These are phyloP conservation scores for Heterobasidion annosum DNA, from an alignment of 1,284 basidiomycete genomes.

Conservation along the genomic window DNA sequence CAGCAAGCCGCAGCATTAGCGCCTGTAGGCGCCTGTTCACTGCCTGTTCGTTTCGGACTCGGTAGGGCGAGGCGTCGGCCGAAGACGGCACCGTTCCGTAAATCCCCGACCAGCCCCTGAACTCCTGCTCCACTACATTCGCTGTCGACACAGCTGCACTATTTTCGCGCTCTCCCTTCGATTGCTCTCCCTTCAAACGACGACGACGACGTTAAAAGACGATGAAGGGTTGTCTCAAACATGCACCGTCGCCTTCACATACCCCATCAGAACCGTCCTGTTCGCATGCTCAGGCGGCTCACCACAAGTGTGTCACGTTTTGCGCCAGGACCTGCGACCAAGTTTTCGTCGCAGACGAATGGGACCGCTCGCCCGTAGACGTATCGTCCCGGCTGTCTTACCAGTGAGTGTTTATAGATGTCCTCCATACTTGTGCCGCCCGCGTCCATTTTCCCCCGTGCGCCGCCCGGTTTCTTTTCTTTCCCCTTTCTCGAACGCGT, in stretches of 20 bases:
- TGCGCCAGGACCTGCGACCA: constrained; percentile 14
- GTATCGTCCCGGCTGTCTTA: constrained; percentile 18
- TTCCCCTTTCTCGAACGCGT: not conserved
- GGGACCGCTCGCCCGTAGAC: constrained; percentile 19
- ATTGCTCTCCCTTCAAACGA: too few relatives aligned
- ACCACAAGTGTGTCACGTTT: constrained; percentile 17
- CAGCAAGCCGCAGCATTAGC: too few relatives aligned
- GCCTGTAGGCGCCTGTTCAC: too few relatives aligned
- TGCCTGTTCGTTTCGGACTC: too few relatives aligned
- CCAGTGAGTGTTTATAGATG: constrained; percentile 11
- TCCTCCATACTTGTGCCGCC: constrained; percentile 1
- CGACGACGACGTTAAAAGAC: not conserved
- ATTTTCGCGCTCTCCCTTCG: too few relatives aligned
- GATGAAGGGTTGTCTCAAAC: not conserved
- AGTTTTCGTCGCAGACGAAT: constrained; percentile 19
- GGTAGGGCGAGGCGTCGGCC: too few relatives aligned
- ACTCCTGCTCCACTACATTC: too few relatives aligned
- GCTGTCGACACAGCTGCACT: too few relatives aligned
- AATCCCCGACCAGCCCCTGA: not conserved
- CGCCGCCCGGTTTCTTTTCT: not conserved
- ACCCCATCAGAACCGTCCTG: not conserved
- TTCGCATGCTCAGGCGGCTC: not conserved
- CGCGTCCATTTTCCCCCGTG: not conserved
- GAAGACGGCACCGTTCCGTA: not conserved
- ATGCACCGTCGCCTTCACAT: constrained; percentile 2